A percentile compares a stretch with the other conserved stretches of the same genome.
phyloP scores from a whole-genome alignment of 208 protist genomes.

The Leishmania gerbilli region DNA sequence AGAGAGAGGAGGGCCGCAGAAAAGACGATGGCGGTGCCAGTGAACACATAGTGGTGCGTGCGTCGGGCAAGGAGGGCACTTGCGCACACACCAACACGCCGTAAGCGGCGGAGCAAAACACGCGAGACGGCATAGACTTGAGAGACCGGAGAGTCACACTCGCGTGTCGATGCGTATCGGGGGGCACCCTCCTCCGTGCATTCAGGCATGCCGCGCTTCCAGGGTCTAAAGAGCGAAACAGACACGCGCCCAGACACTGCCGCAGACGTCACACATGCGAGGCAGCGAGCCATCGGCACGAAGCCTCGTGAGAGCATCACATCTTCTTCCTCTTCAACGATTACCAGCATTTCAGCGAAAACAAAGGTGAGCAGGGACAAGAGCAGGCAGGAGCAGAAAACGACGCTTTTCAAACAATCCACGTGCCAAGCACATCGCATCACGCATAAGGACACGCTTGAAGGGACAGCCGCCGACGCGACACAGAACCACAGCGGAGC shows the following conservation, averaged over 20 bases:
- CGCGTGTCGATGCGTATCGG: neutral
- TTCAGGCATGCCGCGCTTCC: neutral
- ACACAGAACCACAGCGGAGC: neutral
- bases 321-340: neutral
- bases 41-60: neutral
- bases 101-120: neutral
- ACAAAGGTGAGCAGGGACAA: slow-evolving; percentile 1
- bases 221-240: neutral
- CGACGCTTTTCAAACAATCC: neutral
- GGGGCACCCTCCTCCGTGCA: no score
- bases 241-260: neutral
- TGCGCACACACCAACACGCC: neutral
- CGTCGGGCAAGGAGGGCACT: neutral
- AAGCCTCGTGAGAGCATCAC: neutral
- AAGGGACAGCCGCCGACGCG: neutral
- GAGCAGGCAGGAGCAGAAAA: slow-evolving; percentile 1
- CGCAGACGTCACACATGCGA: neutral
- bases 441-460: neutral
- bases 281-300: neutral
- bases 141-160: neutral
- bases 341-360: neutral
- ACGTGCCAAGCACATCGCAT: neutral
- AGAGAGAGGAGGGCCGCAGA: neutral
- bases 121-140: neutral
- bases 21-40: neutral